A percentile compares a stretch with the other conserved stretches of the same genome.
Conservation (phyloP, 2,329 filamentous ascomycete species). For the Didymellaceae sp. region DNA sequence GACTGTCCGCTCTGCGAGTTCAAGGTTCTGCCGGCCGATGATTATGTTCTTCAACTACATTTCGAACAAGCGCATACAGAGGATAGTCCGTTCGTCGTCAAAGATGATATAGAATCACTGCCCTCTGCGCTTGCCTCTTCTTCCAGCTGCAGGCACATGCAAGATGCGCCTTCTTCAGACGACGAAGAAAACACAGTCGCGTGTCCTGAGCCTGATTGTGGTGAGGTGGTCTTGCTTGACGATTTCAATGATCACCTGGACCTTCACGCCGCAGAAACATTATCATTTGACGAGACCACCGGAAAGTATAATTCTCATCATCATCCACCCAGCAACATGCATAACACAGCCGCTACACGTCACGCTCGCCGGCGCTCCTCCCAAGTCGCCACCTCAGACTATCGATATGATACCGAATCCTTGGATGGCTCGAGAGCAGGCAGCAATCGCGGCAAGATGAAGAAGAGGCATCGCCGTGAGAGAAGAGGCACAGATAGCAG, state of each 20-base stretch:
- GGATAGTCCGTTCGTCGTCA: conserved; percentile 47
- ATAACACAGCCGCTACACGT: conserved; percentile 26
- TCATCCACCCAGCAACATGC: conserved; percentile 42
- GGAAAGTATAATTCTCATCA: conserved; percentile 44
- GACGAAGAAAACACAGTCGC: conserved; percentile 41
- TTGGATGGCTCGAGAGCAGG: conserved; percentile 22
- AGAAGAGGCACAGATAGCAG: conserved; percentile 38
- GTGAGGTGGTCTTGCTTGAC: conserved; percentile 50
- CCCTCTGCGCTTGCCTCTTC: conserved; percentile 32
- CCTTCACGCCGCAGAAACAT: conserved; percentile 51
- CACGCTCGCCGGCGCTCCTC: conserved; percentile 30
- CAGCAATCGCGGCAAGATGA: conserved; percentile 27
- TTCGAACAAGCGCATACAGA: conserved; percentile 50
- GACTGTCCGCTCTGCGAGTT: conserved; percentile 48
- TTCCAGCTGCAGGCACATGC: conserved; percentile 24
- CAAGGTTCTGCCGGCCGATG: conserved; percentile 33
- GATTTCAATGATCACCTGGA: conserved; percentile 57
- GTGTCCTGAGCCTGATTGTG: conserved; percentile 53
- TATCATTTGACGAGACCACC: conserved; percentile 46
- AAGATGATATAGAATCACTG: conserved; percentile 39
- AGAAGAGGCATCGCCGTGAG: conserved; percentile 33
- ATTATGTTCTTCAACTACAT: conserved; percentile 48
- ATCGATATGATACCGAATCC: conserved; percentile 6
- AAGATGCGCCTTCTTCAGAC: conserved; percentile 37
- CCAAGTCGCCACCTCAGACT: conserved; percentile 16